Base-by-base conservation (phyloP, 352 stramenopile species). In the Phytophthora sansomeana region DNA sequence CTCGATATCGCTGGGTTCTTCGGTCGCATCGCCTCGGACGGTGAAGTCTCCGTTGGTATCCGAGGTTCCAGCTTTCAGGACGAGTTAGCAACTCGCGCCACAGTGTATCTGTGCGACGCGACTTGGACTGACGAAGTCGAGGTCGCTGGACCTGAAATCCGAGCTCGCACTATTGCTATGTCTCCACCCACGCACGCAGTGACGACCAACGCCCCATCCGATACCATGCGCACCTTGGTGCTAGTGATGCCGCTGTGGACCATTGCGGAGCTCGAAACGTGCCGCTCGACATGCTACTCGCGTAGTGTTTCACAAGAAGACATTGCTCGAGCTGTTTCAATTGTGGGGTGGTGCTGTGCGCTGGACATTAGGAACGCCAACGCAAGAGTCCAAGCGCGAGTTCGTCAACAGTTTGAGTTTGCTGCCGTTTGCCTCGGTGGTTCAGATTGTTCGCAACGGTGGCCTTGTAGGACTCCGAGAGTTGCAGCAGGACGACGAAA, bases 241-340 rank as follows among this genome's bases (percentile, higher is more conserved):
- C 42, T 77, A 24, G 60, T 74, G 10, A 80, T 83, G 72, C 75
- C 75, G 16, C 30, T 69, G 41, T 83, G 75, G 75, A 77, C 72
- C 6, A 52, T 59, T 13, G 58, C 39, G 5, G 75, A 83, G 56
- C 68, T 83, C 14, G 58, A 71, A 52, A 67, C 41, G 1, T 83
- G 75, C 21, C 65, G 75, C n/a, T 56, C 43, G 5, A 55, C 62
- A 3, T 83, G 72, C 43, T 77, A 75, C 17, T 63, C 64, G 24
- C 46, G 38, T 7, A 56, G 4, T 1, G 62, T 81, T 1, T 55
- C 64, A 16, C 49, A 56, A 19, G 52, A 64, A 46, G n/a, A 53
- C 65, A 3, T 59, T 81, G 3, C 35, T 67, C 24, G 38, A 72
- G 46, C 72, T 79, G 9, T 62, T 69, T 4, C 67, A 72, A 10